Percentiles rank a stretch among this genome's conserved stretches.
phyloP scores from a whole-genome alignment of 768 basidiomycete genomes.

The Dentipellis sp. region DNA sequence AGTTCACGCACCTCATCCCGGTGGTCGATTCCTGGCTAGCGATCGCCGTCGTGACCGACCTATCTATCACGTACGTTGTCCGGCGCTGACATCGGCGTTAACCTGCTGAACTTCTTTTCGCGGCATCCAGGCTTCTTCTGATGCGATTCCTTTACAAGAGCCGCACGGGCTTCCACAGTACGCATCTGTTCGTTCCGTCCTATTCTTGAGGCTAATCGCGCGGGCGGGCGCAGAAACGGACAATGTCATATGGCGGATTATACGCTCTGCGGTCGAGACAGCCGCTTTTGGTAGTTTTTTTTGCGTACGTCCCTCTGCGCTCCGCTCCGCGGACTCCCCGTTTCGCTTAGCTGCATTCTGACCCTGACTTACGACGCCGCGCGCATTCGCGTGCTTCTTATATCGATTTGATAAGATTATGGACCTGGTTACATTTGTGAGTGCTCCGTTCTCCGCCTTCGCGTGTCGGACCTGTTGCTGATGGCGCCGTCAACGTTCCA shows the following conservation, averaged over 20 bases:
- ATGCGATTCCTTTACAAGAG: neutral
- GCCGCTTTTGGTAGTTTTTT: conserved; percentile 23
- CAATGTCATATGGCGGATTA: conserved; percentile 21
- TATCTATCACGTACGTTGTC: conserved; percentile 21
- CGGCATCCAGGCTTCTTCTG: neutral
- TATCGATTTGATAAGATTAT: neutral
- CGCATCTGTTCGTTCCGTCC: neutral
- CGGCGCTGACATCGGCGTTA: neutral
- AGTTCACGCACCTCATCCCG: conserved; percentile 19
- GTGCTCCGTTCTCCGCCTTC: neutral
- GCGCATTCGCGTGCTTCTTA: neutral
- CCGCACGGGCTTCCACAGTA: neutral
- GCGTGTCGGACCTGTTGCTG: neutral
- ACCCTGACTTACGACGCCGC: no score
- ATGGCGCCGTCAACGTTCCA: neutral
- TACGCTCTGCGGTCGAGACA: conserved; percentile 22
- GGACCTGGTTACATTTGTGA: neutral
- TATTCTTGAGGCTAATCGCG: neutral
- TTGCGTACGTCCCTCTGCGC: conserved; percentile 17
- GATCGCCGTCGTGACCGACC: conserved; percentile 19
- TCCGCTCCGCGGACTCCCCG: neutral
- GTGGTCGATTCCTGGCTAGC: conserved; percentile 23
- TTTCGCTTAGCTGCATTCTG: no score
- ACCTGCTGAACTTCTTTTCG: neutral
- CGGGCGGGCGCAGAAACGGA: conserved; percentile 14